phyloP scores from a whole-genome alignment of 129 eudicot genomes.

The Deinandra increscens region DNA sequence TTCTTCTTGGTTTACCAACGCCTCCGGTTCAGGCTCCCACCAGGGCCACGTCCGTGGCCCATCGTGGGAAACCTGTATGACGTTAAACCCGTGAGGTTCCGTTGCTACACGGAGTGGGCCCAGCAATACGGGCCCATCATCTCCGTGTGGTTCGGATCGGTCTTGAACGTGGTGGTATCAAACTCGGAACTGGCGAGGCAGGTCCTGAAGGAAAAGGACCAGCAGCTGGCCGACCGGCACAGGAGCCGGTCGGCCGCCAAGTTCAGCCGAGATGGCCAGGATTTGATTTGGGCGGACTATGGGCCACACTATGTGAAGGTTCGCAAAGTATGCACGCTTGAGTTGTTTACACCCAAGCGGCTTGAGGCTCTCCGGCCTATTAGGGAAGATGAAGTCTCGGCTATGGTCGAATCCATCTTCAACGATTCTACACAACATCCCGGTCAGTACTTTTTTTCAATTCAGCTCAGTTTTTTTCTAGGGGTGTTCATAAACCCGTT shows the following conservation, averaged over 20 bases:
- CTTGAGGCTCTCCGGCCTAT: conserved; percentile 67
- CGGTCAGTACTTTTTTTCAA: conserved; percentile 41
- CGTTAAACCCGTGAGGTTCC: conserved; percentile 64
- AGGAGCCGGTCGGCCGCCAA: conserved; percentile 59
- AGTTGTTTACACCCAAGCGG: conserved; percentile 57
- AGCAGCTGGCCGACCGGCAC: conserved; percentile 67
- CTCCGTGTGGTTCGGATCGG: conserved; percentile 71
- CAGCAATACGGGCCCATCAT: conserved; percentile 63
- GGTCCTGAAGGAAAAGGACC: conserved; percentile 70
- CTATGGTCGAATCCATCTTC: conserved; percentile 68
- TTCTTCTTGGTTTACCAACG: conserved; percentile 33
- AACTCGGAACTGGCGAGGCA: conserved; percentile 54
- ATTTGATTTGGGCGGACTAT: conserved; percentile 81
- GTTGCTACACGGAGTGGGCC: conserved; percentile 72
- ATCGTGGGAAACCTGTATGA: conserved; percentile 77
- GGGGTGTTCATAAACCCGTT: too few relatives aligned
- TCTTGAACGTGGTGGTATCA: conserved; percentile 50
- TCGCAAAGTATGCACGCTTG: conserved; percentile 66
- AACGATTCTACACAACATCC: conserved; percentile 43
- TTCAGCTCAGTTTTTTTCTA: too few relatives aligned
- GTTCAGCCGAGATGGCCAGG: conserved; percentile 67
- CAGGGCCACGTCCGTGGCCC: conserved; percentile 74
- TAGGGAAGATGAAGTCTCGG: conserved; percentile 73
- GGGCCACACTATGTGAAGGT: conserved; percentile 84
- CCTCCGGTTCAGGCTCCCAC: conserved; percentile 64